Evolutionary conservation across 176 grass and related monocot genomes (phyloP).

Genomic region (Olyra latifolia): DNA sequence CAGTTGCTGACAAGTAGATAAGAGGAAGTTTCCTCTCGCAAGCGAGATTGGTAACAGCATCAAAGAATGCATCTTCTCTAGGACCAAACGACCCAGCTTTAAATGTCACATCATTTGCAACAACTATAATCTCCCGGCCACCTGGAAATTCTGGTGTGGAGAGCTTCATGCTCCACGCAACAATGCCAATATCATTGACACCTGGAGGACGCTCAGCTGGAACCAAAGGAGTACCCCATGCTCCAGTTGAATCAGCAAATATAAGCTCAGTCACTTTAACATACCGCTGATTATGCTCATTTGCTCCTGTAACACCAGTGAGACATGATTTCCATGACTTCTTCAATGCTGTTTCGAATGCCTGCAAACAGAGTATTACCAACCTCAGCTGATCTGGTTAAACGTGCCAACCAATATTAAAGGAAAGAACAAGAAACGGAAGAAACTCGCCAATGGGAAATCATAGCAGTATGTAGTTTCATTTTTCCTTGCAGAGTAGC

Average conservation of each 20-base stretch:
- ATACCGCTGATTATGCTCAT: conserved; percentile 52
- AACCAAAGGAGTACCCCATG: conserved; percentile 81
- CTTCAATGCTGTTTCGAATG: conserved; percentile 92
- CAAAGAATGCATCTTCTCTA: conserved; percentile 94
- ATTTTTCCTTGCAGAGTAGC: conserved; percentile 78
- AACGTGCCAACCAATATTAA: conserved; percentile 11
- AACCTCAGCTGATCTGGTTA: conserved; percentile 31
- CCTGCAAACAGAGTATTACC: conserved; percentile 51
- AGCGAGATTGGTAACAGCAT: conserved; percentile 87
- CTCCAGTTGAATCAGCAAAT: conserved; percentile 64
- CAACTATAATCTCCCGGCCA: conserved; percentile 92
- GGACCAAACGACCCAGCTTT: conserved; percentile 96
- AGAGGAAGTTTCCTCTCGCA: conserved; percentile 93
- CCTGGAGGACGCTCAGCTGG: conserved; percentile 65
- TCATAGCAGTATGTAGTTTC: conserved; percentile 99
- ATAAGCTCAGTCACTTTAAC: conserved; percentile 71
- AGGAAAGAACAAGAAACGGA: not conserved
- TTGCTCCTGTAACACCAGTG: conserved; percentile 42
- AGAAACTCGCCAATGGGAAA: conserved; percentile 78
- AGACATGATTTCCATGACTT: conserved; percentile 65
- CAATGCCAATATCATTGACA: conserved; percentile 78
- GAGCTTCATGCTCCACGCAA: conserved; percentile 97
- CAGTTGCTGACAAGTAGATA: conserved; percentile 92
- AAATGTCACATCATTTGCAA: conserved; percentile 94
- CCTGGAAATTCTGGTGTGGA: conserved; percentile 84